Evolutionary conservation across 2,329 filamentous ascomycete species (phyloP).

Genomic region (Aspergillus sp.): DNA sequence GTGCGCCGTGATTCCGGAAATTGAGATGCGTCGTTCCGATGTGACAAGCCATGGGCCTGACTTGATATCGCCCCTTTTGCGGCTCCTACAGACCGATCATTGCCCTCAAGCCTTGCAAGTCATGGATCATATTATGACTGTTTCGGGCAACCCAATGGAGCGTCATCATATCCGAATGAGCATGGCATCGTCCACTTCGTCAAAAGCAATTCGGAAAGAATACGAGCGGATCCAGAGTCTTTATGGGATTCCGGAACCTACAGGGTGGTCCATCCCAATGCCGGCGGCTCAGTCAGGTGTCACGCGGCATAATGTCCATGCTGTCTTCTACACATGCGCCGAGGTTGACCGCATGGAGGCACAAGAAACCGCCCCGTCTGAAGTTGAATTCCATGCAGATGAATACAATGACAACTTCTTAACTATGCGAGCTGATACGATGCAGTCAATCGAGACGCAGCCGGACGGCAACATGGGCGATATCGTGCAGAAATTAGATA

Average conservation of each 20-base stretch:
- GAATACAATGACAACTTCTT: slow-evolving; percentile 79
- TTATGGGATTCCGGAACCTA: slow-evolving; percentile 94
- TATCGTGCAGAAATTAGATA: slow-evolving; percentile 75
- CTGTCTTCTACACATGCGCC: slow-evolving; percentile 92
- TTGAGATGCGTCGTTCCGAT: slow-evolving; percentile 89
- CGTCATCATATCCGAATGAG: slow-evolving; percentile 96
- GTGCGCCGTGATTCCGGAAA: slow-evolving; percentile 78
- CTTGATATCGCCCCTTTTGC: slow-evolving; percentile 86
- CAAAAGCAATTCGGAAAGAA: slow-evolving; percentile 83
- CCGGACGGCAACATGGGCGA: slow-evolving; percentile 71
- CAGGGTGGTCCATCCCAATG: slow-evolving; percentile 93
- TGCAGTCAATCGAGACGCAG: slow-evolving; percentile 78
- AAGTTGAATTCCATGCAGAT: slow-evolving; percentile 89
- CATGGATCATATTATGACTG: slow-evolving; percentile 91
- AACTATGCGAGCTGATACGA: slow-evolving; percentile 80
- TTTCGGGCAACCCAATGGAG: slow-evolving; percentile 89
- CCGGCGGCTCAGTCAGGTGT: slow-evolving; percentile 85
- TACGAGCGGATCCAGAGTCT: slow-evolving; percentile 92
- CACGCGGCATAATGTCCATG: slow-evolving; percentile 89
- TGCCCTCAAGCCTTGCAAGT: slow-evolving; percentile 91
- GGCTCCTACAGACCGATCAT: slow-evolving; percentile 87
- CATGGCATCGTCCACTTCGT: slow-evolving; percentile 81
- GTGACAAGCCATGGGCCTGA: slow-evolving; percentile 90
- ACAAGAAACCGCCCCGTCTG: slow-evolving; percentile 68
- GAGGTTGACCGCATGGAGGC: slow-evolving; percentile 61